Base-by-base conservation (phyloP, 1,284 basidiomycete species). In the Ganoderma meredithae region DNA sequence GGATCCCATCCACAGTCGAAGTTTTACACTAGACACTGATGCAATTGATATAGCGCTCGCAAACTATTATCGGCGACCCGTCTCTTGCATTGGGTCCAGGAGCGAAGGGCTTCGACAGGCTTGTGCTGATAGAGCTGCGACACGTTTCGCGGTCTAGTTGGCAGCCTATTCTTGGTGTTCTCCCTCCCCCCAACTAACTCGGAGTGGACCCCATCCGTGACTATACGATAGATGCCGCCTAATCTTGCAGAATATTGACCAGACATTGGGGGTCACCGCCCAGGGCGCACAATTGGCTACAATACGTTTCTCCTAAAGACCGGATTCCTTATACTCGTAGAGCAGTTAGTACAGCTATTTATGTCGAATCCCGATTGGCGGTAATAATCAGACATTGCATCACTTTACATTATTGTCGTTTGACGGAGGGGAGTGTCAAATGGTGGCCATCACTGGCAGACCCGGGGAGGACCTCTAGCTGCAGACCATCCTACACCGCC, bases 91-190 rank as follows among this genome's bases (percentile, higher is more conserved):
- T 71, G 40, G 70, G 72, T 1, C 67, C 65, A n/a, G 70, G 67
- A 7, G 43, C 58, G 10, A 61, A 60, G 9, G 64, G 63, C 0
- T 71, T 70, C 59, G 70, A 71, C 27, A 56, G 64, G 33, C 53
- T 75, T n/a, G 67, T 72, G 9, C 63, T 75, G 15, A n/a, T 68
- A n/a, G 71, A 69, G 27, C 40, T 75, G 27, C 65, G 62, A 36
- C 72, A 72, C 58, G 69, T 73, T 13, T 72, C 71, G 19, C 65
- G 66, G 27, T 71, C 72, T 4, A 73, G 72, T 39, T 75, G 72
- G 72, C 74, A 75, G 65, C 71, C 74, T 1, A 39, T 65, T 2
- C 64, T 75, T 15, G 70, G 70, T 39, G 64, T 74, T 17, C 43
- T 66, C 22, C 65, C 52, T 19, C 43, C 44, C 22, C 25, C 3